phyloP scores from a whole-genome alignment of 2,329 filamentous ascomycete genomes.

The Emericellopsis cladophorae region DNA sequence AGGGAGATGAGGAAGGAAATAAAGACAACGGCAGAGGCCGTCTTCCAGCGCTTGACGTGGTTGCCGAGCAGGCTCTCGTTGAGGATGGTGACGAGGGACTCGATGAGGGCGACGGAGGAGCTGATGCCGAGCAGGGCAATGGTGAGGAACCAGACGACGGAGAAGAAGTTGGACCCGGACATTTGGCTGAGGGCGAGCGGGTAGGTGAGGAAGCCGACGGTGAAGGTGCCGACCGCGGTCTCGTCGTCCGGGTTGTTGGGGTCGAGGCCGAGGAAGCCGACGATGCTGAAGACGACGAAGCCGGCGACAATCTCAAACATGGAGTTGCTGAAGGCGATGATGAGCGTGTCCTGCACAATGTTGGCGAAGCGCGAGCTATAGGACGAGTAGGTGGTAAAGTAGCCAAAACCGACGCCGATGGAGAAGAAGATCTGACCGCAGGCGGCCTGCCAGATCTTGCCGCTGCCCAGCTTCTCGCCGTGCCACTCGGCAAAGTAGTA shows the following conservation, averaged over 20 bases:
- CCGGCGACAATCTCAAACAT: slow-evolving; percentile 41
- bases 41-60: slow-evolving; percentile 13
- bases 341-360: slow-evolving; percentile 43
- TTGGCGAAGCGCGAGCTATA: slow-evolving; percentile 46
- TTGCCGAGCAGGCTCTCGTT: slow-evolving; percentile 23
- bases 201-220: slow-evolving; percentile 44
- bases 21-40: slow-evolving; percentile 31
- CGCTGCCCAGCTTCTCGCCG: slow-evolving; percentile 22
- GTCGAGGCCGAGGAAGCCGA: slow-evolving; percentile 26
- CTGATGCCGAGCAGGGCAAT: slow-evolving; percentile 44
- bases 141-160: slow-evolving; percentile 44
- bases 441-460: slow-evolving; percentile 35
- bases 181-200: slow-evolving; percentile 43
- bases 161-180: slow-evolving; percentile 45
- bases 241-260: slow-evolving; percentile 14
- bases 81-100: slow-evolving; percentile 35
- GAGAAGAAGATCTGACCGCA: slow-evolving; percentile 40
- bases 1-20: slow-evolving; percentile 34
- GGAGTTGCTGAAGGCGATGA: slow-evolving; percentile 42
- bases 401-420: slow-evolving; percentile 44
- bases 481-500: slow-evolving; percentile 26
- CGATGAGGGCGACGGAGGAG: slow-evolving; percentile 46
- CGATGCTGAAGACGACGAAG: slow-evolving; percentile 39
- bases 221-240: slow-evolving; percentile 35
- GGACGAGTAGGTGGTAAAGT: slow-evolving; percentile 44